phyloP scores from a whole-genome alignment of 495 filamentous ascomycete genomes.

The Terfezia claveryi region DNA sequence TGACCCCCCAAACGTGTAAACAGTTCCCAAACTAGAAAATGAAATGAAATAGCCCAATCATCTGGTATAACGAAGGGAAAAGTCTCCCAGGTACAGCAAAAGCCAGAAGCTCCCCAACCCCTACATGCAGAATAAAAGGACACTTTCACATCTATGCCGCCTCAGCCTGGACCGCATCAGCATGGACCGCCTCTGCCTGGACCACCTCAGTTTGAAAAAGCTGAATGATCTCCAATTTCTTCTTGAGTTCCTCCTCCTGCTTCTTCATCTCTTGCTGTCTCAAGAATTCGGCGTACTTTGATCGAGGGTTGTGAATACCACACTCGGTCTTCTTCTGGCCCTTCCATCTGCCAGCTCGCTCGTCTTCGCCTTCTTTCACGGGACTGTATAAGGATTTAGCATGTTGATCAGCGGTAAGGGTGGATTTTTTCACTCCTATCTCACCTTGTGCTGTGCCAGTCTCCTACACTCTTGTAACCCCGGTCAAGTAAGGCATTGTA shows the following conservation, averaged over 20 bases:
- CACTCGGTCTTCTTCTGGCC: slow-evolving; percentile 88
- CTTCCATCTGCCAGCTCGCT: slow-evolving; percentile 94
- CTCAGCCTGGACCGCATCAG: background rate
- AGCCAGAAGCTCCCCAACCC: no score
- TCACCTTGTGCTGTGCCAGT: slow-evolving; percentile 77
- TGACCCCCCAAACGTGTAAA: no score
- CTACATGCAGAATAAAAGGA: no score
- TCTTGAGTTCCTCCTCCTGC: slow-evolving; percentile 35
- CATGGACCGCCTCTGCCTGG: background rate
- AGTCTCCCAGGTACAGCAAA: no score
- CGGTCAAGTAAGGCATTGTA: slow-evolving; percentile 79
- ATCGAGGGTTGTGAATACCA: slow-evolving; percentile 91
- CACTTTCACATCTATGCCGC: background rate
- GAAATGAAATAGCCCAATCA: no score
- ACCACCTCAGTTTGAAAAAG: background rate
- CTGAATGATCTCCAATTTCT: slow-evolving; percentile 4
- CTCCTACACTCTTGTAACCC: slow-evolving; percentile 91
- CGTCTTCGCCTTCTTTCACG: slow-evolving; percentile 75
- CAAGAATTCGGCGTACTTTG: slow-evolving; percentile 70
- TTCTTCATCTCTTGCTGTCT: slow-evolving; percentile 50
- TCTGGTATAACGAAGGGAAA: no score
- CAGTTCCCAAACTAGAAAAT: no score
- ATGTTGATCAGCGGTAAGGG: background rate
- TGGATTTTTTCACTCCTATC: background rate
- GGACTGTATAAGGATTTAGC: slow-evolving; percentile 27